These are phyloP conservation scores for Calonectria pauciramosa DNA, from an alignment of 2,329 filamentous ascomycete species.

Conservation along the genomic window DNA sequence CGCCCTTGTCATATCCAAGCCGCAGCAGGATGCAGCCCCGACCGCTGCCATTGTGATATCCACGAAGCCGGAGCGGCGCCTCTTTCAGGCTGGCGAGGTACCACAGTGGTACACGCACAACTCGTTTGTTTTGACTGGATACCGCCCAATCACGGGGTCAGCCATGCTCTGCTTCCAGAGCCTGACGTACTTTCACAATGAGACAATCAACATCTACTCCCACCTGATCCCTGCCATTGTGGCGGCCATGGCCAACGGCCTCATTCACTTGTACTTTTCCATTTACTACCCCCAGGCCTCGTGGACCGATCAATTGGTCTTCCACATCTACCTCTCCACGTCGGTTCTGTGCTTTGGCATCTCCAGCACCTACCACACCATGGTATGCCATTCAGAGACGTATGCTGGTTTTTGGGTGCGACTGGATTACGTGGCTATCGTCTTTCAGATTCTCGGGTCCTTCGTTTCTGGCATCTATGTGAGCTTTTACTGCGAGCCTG, in stretches of 20 bases:
- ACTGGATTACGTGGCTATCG: slow-evolving; percentile 40
- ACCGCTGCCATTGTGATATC: background rate
- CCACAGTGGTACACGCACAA: slow-evolving; percentile 23
- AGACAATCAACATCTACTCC: slow-evolving; percentile 51
- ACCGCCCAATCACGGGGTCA: slow-evolving; percentile 59
- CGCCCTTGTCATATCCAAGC: background rate
- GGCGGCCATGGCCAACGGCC: slow-evolving; percentile 46
- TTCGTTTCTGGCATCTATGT: slow-evolving; percentile 45
- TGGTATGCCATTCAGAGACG: slow-evolving; percentile 39
- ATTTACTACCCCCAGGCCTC: slow-evolving; percentile 34
- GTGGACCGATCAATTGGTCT: slow-evolving; percentile 35
- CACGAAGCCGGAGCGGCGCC: background rate
- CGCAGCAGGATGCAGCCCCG: background rate
- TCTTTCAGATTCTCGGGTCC: slow-evolving; percentile 41
- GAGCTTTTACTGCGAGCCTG: slow-evolving; percentile 46
- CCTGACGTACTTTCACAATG: slow-evolving; percentile 54
- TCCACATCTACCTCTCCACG: slow-evolving; percentile 39
- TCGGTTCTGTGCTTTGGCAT: slow-evolving; percentile 36
- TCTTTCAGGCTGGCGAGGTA: slow-evolving; percentile 17
- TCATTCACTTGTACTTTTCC: slow-evolving; percentile 37
- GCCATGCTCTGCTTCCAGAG: slow-evolving; percentile 53
- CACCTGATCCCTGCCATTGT: slow-evolving; percentile 58
- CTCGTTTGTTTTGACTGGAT: slow-evolving; percentile 38
- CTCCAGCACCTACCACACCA: slow-evolving; percentile 41
- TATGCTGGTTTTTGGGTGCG: slow-evolving; percentile 40